Base-by-base conservation (phyloP, 495 filamentous ascomycete species). In the Annulohypoxylon bovei region DNA sequence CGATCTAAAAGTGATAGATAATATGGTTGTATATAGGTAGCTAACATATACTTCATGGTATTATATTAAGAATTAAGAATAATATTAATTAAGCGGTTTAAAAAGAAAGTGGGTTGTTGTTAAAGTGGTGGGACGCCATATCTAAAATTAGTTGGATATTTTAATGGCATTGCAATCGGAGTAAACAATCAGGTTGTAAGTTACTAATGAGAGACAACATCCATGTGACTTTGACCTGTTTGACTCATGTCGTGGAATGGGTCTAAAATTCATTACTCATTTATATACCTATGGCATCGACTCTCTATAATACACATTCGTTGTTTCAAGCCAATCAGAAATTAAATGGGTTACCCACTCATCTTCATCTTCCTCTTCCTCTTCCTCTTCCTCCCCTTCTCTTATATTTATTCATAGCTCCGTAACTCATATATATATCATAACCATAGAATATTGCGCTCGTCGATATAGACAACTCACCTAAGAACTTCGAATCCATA, bases 1-100 rank as follows among this genome's bases (percentile, higher is more conserved):
- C 49, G 28, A 53, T 33, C 20, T n/a, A 32, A 28, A 53, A 18
- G 9, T 53, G 49, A 53, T 53, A 53, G 49, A 53, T 53, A 25
- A 50, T 27, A 50, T 16, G 16, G 32, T 27, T 4, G 5, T 27
- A 14, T 25, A 28, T 28, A 40, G 27, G 3, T 50, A 50, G 23
- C 7, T 50, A 28, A 4, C 4, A 30, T 42, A 42, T 42, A 42
- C 4, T 42, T 9, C 47, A 52, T 52, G 23, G 47, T 52, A 52
- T 49, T 25, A 25, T 27, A 46, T n/a, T n/a, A n/a, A n/a, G 11
- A 8, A 14, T 27, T 25, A 27, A 4, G 20, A 23, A 49, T 25
- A 25, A 18, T 18, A 18, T 42, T 16, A 42, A 42, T 20, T 20
- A n/a, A n/a, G n/a, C n/a, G n/a, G n/a, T n/a, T n/a, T n/a, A n/a